Base-by-base conservation (phyloP, 2,329 filamentous ascomycete species). In the Metarhizium anisopliae region DNA sequence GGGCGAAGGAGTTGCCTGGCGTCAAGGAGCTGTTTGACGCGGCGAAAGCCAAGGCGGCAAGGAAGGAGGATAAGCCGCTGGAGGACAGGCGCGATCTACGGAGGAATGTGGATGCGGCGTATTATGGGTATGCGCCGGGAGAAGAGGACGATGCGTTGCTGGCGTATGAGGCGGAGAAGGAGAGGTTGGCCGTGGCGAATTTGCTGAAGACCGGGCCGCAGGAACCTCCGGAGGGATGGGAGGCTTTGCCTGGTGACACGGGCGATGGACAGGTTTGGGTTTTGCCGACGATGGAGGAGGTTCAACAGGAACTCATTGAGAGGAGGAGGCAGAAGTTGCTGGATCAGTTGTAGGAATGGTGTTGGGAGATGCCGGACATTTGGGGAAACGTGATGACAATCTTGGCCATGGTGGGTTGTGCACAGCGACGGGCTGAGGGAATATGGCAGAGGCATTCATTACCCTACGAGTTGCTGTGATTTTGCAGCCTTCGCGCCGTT, bases 1-100 rank as follows among this genome's bases (percentile, higher is more conserved):
- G 94, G 4, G 94, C 94, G 52, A 83, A 81, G 66, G 94, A 97
- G 61, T 72, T 99, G 38, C 94, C 94, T 0, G 94, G 94, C 52
- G 94, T 99, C 6, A 96, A 96, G 72, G 94, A 99, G 75, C 77
- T 99, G 69, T 95, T 96, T 67, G 92, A 96, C 65, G 87, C 88
- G 1, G 87, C 89, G 58, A 76, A 79, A 58, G 76, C 79, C 60
- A 70, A 72, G 35, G 77, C 76, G 5, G 80, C 84, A 57, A 85
- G 84, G 65, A 80, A 72, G n/a, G 77, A 77, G 3, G 80, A 85
- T 58, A 86, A 85, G 64, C 81, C 84, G 2, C 72, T 83, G 8
- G 86, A 90, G 66, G 80, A 81, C 58, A 78, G 87, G 63, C 83
- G 84, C 52, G 88, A 90, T 63, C 68, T 91, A 63, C 74, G 86